These are phyloP conservation scores for Amesomyces nigricolor DNA, from an alignment of 2,329 filamentous ascomycete genomes.

Conservation along the genomic window DNA sequence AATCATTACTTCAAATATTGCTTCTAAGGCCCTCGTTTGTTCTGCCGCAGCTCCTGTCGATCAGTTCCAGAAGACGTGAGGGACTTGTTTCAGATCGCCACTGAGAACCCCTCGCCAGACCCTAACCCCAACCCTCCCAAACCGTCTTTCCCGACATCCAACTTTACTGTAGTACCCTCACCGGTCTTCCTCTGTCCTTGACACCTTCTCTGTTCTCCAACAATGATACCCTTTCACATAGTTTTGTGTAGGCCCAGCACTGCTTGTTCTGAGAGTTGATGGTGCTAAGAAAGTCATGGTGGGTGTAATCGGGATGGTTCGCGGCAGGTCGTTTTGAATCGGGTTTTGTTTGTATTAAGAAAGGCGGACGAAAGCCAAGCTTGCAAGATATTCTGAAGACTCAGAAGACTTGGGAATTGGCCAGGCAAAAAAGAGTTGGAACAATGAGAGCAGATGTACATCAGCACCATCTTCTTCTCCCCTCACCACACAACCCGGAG, in stretches of 20 bases:
- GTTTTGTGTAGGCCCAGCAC: slow-evolving; percentile 38
- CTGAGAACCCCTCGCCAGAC: background rate
- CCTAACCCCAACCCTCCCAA: no score
- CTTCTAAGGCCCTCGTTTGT: background rate
- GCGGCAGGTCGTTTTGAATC: no score
- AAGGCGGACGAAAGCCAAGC: no score
- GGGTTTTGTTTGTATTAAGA: no score
- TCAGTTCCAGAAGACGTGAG: slow-evolving; percentile 25
- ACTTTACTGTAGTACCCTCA: slow-evolving; percentile 29
- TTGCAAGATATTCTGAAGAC: no score
- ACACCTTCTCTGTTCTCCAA: slow-evolving; percentile 34
- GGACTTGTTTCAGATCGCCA: slow-evolving; percentile 20
- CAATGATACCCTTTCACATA: slow-evolving; percentile 40
- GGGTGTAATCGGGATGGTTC: no score
- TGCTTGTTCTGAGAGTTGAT: no score
- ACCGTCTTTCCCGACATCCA: slow-evolving; percentile 7
- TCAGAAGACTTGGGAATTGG: no score
- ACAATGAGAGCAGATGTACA: no score
- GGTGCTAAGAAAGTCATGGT: background rate
- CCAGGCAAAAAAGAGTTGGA: no score
- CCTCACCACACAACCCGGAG: no score
- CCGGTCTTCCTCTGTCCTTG: slow-evolving; percentile 33
- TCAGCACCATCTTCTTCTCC: no score
- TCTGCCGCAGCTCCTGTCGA: slow-evolving; percentile 3
- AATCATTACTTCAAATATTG: background rate